Conservation (phyloP, 257 asterid genomes). For the Lycium barbarum region DNA sequence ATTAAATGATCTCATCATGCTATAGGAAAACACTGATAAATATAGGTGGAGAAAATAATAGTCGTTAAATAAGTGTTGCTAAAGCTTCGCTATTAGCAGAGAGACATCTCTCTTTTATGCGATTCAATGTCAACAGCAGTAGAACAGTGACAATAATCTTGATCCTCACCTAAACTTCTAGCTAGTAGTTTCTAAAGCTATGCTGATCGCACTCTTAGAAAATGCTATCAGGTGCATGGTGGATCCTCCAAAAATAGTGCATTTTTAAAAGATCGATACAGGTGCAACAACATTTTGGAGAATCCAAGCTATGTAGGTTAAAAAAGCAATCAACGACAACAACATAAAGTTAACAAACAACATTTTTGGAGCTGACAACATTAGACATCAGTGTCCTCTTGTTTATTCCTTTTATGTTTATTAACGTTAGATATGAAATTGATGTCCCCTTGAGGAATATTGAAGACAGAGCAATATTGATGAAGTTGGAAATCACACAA, state of each 20-base stretch:
- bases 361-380: not conserved
- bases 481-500: conserved; percentile 27
- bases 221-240: too few relatives aligned
- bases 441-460: not conserved
- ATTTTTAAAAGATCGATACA: too few relatives aligned
- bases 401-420: conserved; percentile 55
- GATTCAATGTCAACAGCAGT: not conserved
- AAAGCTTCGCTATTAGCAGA: conserved; percentile 42
- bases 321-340: not conserved
- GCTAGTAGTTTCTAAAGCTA: too few relatives aligned
- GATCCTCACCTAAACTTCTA: not conserved
- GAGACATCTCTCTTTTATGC: not conserved
- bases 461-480: conserved; percentile 18
- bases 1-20: not conserved
- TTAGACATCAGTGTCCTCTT: not conserved
- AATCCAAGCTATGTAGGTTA: too few relatives aligned
- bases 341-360: not conserved
- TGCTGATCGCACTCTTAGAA: too few relatives aligned
- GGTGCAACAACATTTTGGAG: too few relatives aligned
- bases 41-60: not conserved
- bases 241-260: too few relatives aligned
- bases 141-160: not conserved
- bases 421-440: conserved; percentile 27
- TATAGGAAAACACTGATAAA: not conserved
- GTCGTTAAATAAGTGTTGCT: not conserved